Evolutionary conservation across 2,329 filamentous ascomycete species (phyloP), one percentile per base, ranked within the genome.

Genomic region (Fusarium scirpi): DNA sequence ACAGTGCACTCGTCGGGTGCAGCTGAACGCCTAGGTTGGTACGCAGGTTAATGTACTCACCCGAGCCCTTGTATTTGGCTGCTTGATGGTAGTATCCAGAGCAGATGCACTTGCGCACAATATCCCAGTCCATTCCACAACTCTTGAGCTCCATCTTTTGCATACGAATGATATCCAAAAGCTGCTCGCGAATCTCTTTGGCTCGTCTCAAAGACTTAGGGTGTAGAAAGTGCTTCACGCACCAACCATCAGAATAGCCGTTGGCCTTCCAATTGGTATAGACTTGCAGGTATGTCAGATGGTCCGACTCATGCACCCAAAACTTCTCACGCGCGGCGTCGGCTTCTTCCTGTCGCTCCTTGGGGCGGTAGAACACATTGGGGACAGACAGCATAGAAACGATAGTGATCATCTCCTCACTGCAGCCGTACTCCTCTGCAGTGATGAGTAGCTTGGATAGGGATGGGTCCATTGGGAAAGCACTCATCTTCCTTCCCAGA

Each of bases 31-130:
- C 94, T 5, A 99, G 94, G 76, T 93, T 96, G 1, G 96, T 99
- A 24, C 96, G 91, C 38, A 99, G 86, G 79, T 99, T 99, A 82
- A 97, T 91, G 82, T 98, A 99, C 82, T 99, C 97, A 74, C 96
- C 96, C 18, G 98, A 93, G 5, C 96, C 97, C 82, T 97, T 97
- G 69, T 97, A 94, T 76, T 94, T 94, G 30, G 96, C 96, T 8
- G 96, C 96, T 83, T 99, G 96, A 77, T 98, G 95, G 82, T 98
- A 99, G 84, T 97, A 99, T 15, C 96, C 96, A 0, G 93, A 94
- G 84, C 97, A 99, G 77, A 99, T 97, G 79, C 95, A 98, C 80
- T 96, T 95, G 67, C 96, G 91, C 60, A 98, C 94, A 12, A 97
- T 85, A 79, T 99, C 97, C 92, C 96, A 98, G 82, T 99, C 97